Conservation (phyloP, 129 eudicot species). For the Chrysanthemum seticuspe region DNA sequence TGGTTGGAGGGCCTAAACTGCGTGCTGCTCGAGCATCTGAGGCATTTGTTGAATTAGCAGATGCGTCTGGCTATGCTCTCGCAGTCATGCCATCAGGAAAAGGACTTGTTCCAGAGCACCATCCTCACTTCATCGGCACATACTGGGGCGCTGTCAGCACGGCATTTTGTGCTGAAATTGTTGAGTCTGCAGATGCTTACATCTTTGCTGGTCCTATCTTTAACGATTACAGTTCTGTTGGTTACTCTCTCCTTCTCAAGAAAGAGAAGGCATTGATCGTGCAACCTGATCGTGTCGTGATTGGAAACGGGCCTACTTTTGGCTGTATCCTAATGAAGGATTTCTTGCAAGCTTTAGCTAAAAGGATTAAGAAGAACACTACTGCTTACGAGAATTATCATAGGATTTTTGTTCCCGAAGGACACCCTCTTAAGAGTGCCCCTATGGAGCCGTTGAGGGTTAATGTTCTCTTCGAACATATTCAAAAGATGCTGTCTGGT, state of each 20-base stretch:
- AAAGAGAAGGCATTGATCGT: constrained; percentile 65
- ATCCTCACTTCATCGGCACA: constrained; percentile 72
- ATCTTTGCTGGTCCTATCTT: constrained; percentile 78
- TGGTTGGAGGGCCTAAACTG: constrained; percentile 77
- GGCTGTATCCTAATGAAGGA: constrained; percentile 79
- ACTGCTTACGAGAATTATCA: constrained; percentile 69
- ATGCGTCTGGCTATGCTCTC: constrained; percentile 55
- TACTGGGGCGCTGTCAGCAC: constrained; percentile 89
- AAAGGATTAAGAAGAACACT: constrained; percentile 46
- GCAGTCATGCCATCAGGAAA: constrained; percentile 70
- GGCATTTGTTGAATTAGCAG: constrained; percentile 65
- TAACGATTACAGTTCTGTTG: constrained; percentile 79
- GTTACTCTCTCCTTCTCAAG: constrained; percentile 71
- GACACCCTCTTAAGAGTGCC: constrained; percentile 45
- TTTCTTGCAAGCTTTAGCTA: constrained; percentile 53
- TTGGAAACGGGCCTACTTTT: constrained; percentile 63
- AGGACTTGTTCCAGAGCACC: constrained; percentile 68
- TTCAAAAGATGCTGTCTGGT: constrained; percentile 66
- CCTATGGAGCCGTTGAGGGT: constrained; percentile 73
- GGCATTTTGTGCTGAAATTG: constrained; percentile 72
- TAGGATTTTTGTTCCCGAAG: constrained; percentile 65
- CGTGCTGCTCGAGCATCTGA: constrained; percentile 56
- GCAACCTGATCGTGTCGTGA: constrained; percentile 62
- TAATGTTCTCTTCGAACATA: constrained; percentile 64
- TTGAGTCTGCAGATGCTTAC: constrained; percentile 81